These are phyloP conservation scores for Cylindrotheca closterium DNA, from an alignment of 108 stramenopile species.

Conservation along the genomic window DNA sequence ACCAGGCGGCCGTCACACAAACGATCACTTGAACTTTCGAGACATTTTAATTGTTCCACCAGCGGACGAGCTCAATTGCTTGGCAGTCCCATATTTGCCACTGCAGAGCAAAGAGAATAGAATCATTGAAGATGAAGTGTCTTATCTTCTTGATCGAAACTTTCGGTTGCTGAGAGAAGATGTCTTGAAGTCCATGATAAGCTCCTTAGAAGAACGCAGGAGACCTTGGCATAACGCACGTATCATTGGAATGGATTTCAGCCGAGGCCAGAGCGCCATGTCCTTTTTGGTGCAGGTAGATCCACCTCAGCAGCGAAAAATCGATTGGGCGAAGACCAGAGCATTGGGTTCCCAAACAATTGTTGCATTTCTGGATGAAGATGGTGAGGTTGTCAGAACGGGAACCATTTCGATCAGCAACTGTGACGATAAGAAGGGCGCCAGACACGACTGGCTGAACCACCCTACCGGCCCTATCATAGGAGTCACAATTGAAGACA, in stretches of 20 bases:
- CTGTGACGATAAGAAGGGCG: constrained; percentile 1
- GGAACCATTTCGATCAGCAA: constrained; percentile 33
- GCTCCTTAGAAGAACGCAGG: constrained; percentile 24
- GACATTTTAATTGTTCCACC: constrained; percentile 50
- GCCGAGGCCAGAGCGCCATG: constrained; percentile 5
- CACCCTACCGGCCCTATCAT: constrained; percentile 32
- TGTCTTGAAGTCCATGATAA: constrained; percentile 37
- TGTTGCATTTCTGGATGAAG: constrained; percentile 30
- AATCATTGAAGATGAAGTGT: constrained; percentile 28
- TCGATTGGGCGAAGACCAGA: constrained; percentile 32
- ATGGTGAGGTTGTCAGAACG: constrained; percentile 12
- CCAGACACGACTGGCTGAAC: constrained; percentile 24
- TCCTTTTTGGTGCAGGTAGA: constrained; percentile 42
- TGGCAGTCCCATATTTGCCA: constrained; percentile 32
- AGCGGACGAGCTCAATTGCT: constrained; percentile 32
- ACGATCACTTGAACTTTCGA: constrained; percentile 46
- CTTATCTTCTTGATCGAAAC: constrained; percentile 38
- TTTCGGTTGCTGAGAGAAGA: constrained; percentile 56
- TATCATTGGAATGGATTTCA: constrained; percentile 38
- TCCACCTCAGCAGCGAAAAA: constrained; percentile 4
- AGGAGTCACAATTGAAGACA: constrained; percentile 29
- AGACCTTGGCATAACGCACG: constrained; percentile 47
- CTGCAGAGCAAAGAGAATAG: constrained; percentile 33
- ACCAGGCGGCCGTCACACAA: constrained; percentile 53
- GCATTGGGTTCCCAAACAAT: constrained; percentile 31